These are phyloP conservation scores for Glutinoglossum americanum DNA, from an alignment of 495 filamentous ascomycete species.

Conservation along the genomic window DNA sequence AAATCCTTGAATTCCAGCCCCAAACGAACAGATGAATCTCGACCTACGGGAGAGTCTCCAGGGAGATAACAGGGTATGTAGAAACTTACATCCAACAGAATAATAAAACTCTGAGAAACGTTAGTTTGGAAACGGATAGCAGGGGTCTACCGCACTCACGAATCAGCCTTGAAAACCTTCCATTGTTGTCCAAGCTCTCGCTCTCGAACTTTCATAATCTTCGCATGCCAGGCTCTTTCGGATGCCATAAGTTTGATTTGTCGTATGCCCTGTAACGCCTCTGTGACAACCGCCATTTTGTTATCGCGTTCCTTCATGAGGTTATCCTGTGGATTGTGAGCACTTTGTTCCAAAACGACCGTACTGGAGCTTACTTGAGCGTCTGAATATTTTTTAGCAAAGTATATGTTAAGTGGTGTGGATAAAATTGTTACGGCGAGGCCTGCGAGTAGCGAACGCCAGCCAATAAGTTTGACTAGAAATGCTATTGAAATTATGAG, in stretches of 20 bases:
- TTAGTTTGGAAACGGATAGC: slow-evolving; percentile 2
- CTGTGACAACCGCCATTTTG: slow-evolving; percentile 58
- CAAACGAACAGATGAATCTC: not conserved
- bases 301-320: slow-evolving; percentile 64
- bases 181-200: slow-evolving; percentile 45
- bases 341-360: not conserved
- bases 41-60: not conserved
- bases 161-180: slow-evolving; percentile 38
- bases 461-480: slow-evolving; percentile 42
- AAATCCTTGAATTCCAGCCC: too few species aligned
- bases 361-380: slow-evolving; percentile 22
- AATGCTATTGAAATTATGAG: slow-evolving; percentile 43
- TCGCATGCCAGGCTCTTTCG: slow-evolving; percentile 61
- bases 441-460: slow-evolving; percentile 33
- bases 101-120: slow-evolving; percentile 23
- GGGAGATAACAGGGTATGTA: not conserved
- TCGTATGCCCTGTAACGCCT: slow-evolving; percentile 62
- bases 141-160: slow-evolving; percentile 5
- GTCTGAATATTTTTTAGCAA: slow-evolving; percentile 40
- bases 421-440: slow-evolving; percentile 39
- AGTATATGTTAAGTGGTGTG: slow-evolving; percentile 46
- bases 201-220: slow-evolving; percentile 40
- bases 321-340: slow-evolving; percentile 18
- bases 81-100: slow-evolving; percentile 36
- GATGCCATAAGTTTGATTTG: slow-evolving; percentile 78